Conservation (phyloP, 768 basidiomycete genomes). For the Pluteus cervinus region DNA sequence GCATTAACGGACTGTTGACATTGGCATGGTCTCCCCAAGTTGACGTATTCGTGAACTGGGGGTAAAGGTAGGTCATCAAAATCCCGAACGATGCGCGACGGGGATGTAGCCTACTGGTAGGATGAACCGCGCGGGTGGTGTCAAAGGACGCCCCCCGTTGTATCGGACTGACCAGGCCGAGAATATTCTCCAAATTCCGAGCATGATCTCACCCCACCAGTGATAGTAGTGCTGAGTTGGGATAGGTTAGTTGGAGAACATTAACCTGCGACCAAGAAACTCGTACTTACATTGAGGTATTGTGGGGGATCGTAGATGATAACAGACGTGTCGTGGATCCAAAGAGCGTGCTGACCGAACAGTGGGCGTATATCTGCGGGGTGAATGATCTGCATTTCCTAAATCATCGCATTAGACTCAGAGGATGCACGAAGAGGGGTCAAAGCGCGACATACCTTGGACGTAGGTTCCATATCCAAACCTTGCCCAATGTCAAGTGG, state of each 20-base stretch:
- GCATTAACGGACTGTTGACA: conserved; percentile 60
- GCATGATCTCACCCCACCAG: conserved; percentile 22
- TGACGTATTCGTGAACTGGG: neutral
- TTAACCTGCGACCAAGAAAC: neutral
- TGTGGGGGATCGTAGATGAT: conserved; percentile 18
- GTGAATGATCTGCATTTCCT: conserved; percentile 21
- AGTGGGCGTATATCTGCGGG: conserved; percentile 12
- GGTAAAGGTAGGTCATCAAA: neutral
- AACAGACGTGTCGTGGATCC: conserved; percentile 14
- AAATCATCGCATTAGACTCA: too few species aligned
- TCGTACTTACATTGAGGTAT: conserved; percentile 17
- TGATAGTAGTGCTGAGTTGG: conserved; percentile 16
- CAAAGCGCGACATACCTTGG: conserved; percentile 26
- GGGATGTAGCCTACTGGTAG: conserved; percentile 16
- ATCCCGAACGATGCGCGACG: neutral
- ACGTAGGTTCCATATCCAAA: conserved; percentile 21
- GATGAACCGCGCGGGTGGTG: conserved; percentile 14
- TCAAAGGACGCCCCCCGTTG: conserved; percentile 7
- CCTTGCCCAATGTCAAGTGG: conserved; percentile 15
- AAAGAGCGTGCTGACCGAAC: conserved; percentile 15
- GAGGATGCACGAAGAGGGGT: too few species aligned
- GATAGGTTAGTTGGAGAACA: too few species aligned
- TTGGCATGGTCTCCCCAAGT: conserved; percentile 45
- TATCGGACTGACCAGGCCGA: conserved; percentile 16
- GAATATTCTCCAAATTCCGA: conserved; percentile 18